Evolutionary conservation across 805 yeast species (phyloP).

Genomic region (Sugiyamaella smithiae): DNA sequence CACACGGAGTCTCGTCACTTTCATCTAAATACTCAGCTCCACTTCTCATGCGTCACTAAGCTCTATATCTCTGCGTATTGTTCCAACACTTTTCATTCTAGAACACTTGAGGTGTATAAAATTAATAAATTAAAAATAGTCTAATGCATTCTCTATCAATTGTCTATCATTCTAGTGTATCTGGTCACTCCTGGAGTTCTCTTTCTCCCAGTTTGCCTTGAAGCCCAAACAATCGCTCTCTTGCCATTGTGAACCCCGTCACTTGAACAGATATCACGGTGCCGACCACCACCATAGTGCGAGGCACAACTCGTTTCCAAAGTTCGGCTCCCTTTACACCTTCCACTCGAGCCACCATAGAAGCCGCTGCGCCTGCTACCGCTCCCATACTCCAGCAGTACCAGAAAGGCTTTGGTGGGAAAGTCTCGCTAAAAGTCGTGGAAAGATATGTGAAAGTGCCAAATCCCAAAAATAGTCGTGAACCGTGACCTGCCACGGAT

Average conservation of each 20-base stretch:
- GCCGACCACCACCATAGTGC: conserved; percentile 5
- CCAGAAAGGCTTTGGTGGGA: conserved; percentile 11
- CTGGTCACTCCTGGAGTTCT: too few species aligned
- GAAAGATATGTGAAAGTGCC: conserved; percentile 10
- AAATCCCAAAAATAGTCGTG: conserved; percentile 5
- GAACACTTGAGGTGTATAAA: too few species aligned
- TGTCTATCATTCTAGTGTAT: too few species aligned
- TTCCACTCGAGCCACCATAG: neutral
- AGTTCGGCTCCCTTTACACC: neutral
- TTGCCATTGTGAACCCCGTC: neutral
- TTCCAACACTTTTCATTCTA: too few species aligned
- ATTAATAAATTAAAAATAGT: too few species aligned
- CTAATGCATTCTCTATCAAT: too few species aligned
- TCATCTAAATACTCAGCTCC: too few species aligned
- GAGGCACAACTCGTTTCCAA: neutral
- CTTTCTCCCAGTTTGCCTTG: too few species aligned
- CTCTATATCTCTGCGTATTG: too few species aligned
- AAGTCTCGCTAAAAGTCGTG: neutral
- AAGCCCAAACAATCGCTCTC: neutral
- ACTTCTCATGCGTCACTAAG: too few species aligned
- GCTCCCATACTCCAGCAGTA: conserved; percentile 13
- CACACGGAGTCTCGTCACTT: conserved; percentile 19
- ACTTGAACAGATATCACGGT: conserved; percentile 10
- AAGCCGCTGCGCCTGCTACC: conserved; percentile 8
- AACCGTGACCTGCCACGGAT: neutral